A percentile compares a stretch with the other conserved stretches of the same genome.
These are phyloP conservation scores for Rhodotorula diobovata DNA, from an alignment of 768 basidiomycete genomes.

Conservation along the genomic window DNA sequence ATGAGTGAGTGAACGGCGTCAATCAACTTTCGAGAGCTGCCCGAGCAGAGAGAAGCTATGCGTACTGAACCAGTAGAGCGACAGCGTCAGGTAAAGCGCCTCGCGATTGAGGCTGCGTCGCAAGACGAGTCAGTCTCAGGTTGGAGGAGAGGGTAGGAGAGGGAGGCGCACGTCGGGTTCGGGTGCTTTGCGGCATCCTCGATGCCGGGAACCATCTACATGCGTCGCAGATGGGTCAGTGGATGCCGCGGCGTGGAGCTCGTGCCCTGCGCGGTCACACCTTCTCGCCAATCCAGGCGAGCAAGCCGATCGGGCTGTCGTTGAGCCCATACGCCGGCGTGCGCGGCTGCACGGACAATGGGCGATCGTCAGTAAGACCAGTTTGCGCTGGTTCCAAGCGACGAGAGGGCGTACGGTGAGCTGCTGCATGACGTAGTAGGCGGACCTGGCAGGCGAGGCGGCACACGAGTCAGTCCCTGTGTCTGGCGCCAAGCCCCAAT, in stretches of 20 bases:
- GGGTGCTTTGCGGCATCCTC: not conserved
- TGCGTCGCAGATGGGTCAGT: too few species aligned
- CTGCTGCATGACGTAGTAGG: conserved; percentile 26
- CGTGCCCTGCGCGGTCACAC: not conserved
- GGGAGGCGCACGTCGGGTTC: conserved; percentile 7
- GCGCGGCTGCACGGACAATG: conserved; percentile 13
- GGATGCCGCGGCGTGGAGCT: too few species aligned
- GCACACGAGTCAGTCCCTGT: too few species aligned
- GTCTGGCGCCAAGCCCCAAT: too few species aligned
- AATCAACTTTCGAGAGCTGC: not conserved
- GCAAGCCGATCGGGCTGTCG: conserved; percentile 33
- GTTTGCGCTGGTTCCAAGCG: too few species aligned
- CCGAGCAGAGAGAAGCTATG: too few species aligned
- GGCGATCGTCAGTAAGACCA: not conserved
- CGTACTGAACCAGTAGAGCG: conserved; percentile 33
- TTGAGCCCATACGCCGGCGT: conserved; percentile 27
- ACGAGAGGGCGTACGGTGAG: not conserved
- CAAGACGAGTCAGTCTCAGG: not conserved
- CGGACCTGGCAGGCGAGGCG: too few species aligned
- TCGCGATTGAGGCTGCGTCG: not conserved
- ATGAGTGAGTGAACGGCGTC: too few species aligned
- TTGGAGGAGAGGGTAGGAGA: not conserved
- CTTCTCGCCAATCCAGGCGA: conserved; percentile 42
- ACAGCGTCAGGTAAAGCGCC: conserved; percentile 6
- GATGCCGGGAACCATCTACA: conserved; percentile 17